Conservation (phyloP, 306 rosid species). For the Rosa chinensis region DNA sequence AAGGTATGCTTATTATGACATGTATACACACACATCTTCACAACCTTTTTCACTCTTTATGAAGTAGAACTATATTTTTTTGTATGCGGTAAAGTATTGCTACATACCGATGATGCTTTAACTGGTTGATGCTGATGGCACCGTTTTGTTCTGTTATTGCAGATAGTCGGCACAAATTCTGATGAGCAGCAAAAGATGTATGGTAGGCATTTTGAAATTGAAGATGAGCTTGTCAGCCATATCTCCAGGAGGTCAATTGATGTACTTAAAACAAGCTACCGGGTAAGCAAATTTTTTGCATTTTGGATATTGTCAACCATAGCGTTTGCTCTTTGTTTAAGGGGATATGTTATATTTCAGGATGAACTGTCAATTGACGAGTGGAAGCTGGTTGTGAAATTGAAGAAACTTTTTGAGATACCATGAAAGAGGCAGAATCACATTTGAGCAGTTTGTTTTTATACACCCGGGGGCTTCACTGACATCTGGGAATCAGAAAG, state of each 20-base stretch:
- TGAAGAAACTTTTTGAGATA: slow-evolving; percentile 80
- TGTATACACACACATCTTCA: neutral
- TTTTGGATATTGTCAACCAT: neutral
- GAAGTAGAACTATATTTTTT: neutral
- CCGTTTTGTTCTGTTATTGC: slow-evolving; percentile 29
- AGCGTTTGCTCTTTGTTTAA: neutral
- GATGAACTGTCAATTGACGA: slow-evolving; percentile 72
- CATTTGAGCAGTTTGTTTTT: neutral
- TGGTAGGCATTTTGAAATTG: slow-evolving; percentile 93
- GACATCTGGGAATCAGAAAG: neutral
- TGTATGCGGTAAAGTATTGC: too few species aligned
- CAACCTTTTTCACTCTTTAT: neutral
- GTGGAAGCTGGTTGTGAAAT: slow-evolving; percentile 78
- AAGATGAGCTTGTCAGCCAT: slow-evolving; percentile 94
- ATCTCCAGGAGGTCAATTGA: slow-evolving; percentile 87
- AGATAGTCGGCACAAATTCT: slow-evolving; percentile 72
- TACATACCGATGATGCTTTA: neutral
- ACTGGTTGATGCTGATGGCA: slow-evolving; percentile 1
- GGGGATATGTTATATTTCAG: slow-evolving; percentile 34
- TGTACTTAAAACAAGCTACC: slow-evolving; percentile 70
- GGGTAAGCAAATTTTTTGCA: slow-evolving; percentile 51
- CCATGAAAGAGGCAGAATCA: slow-evolving; percentile 40
- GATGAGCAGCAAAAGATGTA: slow-evolving; percentile 97
- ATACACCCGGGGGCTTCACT: neutral
- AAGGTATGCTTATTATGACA: slow-evolving; percentile 53